Base-by-base conservation (phyloP, 2,329 filamentous ascomycete species). In the Aspergillus pseudonomiae region DNA sequence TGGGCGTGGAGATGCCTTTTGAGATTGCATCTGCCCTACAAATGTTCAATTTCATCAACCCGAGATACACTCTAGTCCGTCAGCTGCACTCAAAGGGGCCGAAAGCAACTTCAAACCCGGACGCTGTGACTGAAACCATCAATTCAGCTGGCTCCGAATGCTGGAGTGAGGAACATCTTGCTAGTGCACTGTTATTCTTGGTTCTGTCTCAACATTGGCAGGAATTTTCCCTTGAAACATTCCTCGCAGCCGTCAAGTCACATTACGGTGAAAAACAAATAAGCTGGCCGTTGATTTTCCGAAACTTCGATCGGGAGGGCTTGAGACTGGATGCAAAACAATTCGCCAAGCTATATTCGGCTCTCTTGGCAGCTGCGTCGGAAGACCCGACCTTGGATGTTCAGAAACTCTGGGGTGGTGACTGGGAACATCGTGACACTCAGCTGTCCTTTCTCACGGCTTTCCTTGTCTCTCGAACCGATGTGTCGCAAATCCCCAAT, bases 381-480 rank as follows among this genome's bases (percentile, higher is more conserved):
- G 84, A 86, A 11, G 82, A 86, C 55, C 81, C 85, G 19, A 82
- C 82, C 30, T 88, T 98, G 70, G 92, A 97, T 74, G 90, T 99
- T 52, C 93, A 97, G 75, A 86, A 85, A 45, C 82, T 99, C 26
- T 98, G 95, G 94, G 94, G 94, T 63, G 94, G 94, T 9, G 72
- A 87, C 65, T 99, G 96, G 94, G 88, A 90, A 66, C 88, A 96
- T 69, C 87, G 91, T 16, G 89, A 96, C 66, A 92, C 95, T 0
- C 94, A 98, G 68, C 82, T 99, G 41, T 96, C 94, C n/a, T 97
- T 98, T 75, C 87, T 98, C 60, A 90, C 91, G 67, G 93, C 93
- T 21, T 97, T 94, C 75, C 85, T 94, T 26, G 91, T 91, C 4
- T 85, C 94, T 62, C 87, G 86, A 14, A 84, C 97, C 30, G 93